Percentiles rank a stretch among this genome's conserved stretches.
phyloP scores from a whole-genome alignment of 1,139 yeast genomes.

The Sugiyamaella pinicola region DNA sequence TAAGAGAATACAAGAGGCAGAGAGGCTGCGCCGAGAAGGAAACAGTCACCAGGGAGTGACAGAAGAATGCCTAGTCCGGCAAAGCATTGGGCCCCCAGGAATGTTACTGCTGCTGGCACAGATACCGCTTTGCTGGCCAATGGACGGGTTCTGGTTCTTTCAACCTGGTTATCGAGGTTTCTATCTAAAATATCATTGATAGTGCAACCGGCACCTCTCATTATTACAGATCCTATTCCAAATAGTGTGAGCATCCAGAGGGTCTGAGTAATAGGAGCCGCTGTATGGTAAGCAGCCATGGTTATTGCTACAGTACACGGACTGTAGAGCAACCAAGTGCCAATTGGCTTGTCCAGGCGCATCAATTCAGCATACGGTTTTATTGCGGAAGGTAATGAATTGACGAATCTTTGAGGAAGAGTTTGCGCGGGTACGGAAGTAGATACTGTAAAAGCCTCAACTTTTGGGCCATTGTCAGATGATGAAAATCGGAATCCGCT shows the following conservation, averaged over 20 bases:
- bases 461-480: background rate
- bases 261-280: slow-evolving; percentile 68
- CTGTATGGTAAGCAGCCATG: slow-evolving; percentile 77
- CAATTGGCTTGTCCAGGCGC: slow-evolving; percentile 93
- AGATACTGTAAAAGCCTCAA: background rate
- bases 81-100: slow-evolving; percentile 71
- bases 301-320: slow-evolving; percentile 84
- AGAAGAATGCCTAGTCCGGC: slow-evolving; percentile 77
- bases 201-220: slow-evolving; percentile 99
- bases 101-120: slow-evolving; percentile 69
- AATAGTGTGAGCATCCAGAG: slow-evolving; percentile 62
- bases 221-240: slow-evolving; percentile 79
- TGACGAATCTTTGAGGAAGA: slow-evolving; percentile 45
- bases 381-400: slow-evolving; percentile 65
- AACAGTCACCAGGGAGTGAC: slow-evolving; percentile 77
- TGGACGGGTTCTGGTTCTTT: slow-evolving; percentile 86
- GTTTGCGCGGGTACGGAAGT: slow-evolving; percentile 26
- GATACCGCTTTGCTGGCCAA: slow-evolving; percentile 84
- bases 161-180: slow-evolving; percentile 79
- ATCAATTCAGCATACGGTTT: slow-evolving; percentile 91
- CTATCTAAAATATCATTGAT: slow-evolving; percentile 88
- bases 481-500: slow-evolving; percentile 10
- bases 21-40: slow-evolving; percentile 78
- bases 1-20: slow-evolving; percentile 80
- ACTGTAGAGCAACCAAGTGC: slow-evolving; percentile 76